phyloP scores from a whole-genome alignment of 2,329 filamentous ascomycete species.

The Cladorrhinum sp. region DNA sequence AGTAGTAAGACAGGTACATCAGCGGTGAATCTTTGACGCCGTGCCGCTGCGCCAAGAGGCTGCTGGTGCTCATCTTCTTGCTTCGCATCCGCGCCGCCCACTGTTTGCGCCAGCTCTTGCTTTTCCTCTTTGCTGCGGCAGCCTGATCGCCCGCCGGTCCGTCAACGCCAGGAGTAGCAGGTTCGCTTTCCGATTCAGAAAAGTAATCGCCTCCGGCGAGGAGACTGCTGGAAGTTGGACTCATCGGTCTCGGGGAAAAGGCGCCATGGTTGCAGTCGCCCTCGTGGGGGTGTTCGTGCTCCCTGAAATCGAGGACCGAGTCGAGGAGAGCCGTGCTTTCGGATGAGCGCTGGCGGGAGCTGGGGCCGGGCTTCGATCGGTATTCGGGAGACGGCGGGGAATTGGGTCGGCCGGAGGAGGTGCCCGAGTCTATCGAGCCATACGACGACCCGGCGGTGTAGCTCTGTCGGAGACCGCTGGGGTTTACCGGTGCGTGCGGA shows the following conservation, averaged over 20 bases:
- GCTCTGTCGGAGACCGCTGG: constrained; percentile 47
- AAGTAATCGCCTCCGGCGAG: constrained; percentile 14
- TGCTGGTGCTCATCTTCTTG: constrained; percentile 70
- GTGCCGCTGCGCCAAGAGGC: constrained; percentile 67
- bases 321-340: constrained; percentile 54
- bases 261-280: constrained; percentile 68
- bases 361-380: constrained; percentile 25
- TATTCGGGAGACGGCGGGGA: constrained; percentile 14
- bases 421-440: constrained; percentile 13
- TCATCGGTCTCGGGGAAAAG: constrained; percentile 66
- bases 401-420: constrained; percentile 6
- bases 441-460: constrained; percentile 34
- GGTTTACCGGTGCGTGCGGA: constrained; percentile 41
- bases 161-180: neutral
- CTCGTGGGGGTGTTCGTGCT: constrained; percentile 41
- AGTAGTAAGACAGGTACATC: constrained; percentile 92
- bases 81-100: constrained; percentile 53
- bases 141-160: constrained; percentile 23
- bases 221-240: constrained; percentile 39
- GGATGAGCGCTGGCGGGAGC: constrained; percentile 28
- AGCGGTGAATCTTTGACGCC: constrained; percentile 69
- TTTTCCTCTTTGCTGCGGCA: constrained; percentile 35
- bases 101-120: constrained; percentile 46
- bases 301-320: constrained; percentile 33
- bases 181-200: constrained; percentile 31